Base-by-base conservation (phyloP, 106 monocot species). In the Narthecium ossifragum region DNA sequence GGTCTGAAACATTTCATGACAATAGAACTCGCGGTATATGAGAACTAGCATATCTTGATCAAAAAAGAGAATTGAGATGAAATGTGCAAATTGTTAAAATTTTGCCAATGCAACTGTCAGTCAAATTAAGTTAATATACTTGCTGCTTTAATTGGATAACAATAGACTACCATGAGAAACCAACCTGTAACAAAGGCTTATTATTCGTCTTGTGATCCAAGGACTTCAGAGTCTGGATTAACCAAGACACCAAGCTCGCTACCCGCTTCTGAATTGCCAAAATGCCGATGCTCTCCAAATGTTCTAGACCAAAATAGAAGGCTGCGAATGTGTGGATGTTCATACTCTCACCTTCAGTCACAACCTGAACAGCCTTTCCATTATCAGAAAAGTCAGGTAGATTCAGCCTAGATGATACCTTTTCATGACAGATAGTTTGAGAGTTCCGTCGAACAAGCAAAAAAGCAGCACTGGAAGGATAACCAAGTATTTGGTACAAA, bases 101-200 rank as follows among this genome's bases (percentile, higher is more conserved):
- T n/a, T n/a, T n/a, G n/a, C n/a, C n/a, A n/a, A n/a, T n/a, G n/a
- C n/a, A n/a, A n/a, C n/a, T n/a, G n/a, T n/a, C n/a, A n/a, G n/a
- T n/a, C n/a, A n/a, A n/a, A n/a, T n/a, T n/a, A n/a, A n/a, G n/a
- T n/a, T n/a, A n/a, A n/a, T n/a, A n/a, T n/a, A n/a, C n/a, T n/a
- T n/a, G n/a, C n/a, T n/a, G n/a, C n/a, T n/a, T n/a, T n/a, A n/a
- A n/a, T n/a, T n/a, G n/a, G n/a, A n/a, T n/a, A n/a, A n/a, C n/a
- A n/a, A n/a, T n/a, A n/a, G n/a, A n/a, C n/a, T n/a, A n/a, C n/a
- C n/a, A n/a, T n/a, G n/a, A n/a, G n/a, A n/a, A 57, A 51, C 64
- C n/a, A 51, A 72, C 72, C 72, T 72, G 72, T 15, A 72, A 40
- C 28, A 72, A 38, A 38, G 63, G 72, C 24, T 72, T 72, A 4